Conservation (phyloP, 2,329 filamentous ascomycete genomes). For the Intubia oerlemansii region DNA sequence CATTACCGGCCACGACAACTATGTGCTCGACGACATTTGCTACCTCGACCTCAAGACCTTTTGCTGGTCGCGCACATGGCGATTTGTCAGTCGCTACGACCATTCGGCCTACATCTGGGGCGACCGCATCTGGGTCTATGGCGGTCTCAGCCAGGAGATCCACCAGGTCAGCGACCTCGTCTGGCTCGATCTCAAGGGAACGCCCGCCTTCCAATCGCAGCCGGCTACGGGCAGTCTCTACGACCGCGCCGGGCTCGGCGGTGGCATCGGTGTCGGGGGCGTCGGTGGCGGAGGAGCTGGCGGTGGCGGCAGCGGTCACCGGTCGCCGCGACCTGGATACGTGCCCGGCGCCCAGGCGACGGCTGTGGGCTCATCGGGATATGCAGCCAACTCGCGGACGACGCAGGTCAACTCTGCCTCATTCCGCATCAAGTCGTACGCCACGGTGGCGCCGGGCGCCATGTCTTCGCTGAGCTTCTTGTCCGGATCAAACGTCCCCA, state of each 20-base stretch:
- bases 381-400: conserved; percentile 46
- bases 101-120: conserved; percentile 87
- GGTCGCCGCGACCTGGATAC: conserved; percentile 31
- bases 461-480: conserved; percentile 84
- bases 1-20: conserved; percentile 82
- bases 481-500: conserved; percentile 66
- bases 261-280: neutral
- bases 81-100: conserved; percentile 85
- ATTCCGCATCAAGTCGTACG: conserved; percentile 47
- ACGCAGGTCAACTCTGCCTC: conserved; percentile 45
- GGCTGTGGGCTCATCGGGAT: conserved; percentile 37
- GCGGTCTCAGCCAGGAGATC: conserved; percentile 87
- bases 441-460: conserved; percentile 68
- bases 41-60: conserved; percentile 94
- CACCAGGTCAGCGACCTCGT: conserved; percentile 89
- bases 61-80: conserved; percentile 93
- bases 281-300: conserved; percentile 6
- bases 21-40: conserved; percentile 87
- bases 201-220: conserved; percentile 56
- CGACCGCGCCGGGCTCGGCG: conserved; percentile 17
- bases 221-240: conserved; percentile 29
- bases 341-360: conserved; percentile 17
- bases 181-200: conserved; percentile 91
- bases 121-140: conserved; percentile 89
- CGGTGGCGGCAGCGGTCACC: conserved; percentile 7